Evolutionary conservation across 352 stramenopile species (phyloP).

Genomic region (Phytopythium helicoides): DNA sequence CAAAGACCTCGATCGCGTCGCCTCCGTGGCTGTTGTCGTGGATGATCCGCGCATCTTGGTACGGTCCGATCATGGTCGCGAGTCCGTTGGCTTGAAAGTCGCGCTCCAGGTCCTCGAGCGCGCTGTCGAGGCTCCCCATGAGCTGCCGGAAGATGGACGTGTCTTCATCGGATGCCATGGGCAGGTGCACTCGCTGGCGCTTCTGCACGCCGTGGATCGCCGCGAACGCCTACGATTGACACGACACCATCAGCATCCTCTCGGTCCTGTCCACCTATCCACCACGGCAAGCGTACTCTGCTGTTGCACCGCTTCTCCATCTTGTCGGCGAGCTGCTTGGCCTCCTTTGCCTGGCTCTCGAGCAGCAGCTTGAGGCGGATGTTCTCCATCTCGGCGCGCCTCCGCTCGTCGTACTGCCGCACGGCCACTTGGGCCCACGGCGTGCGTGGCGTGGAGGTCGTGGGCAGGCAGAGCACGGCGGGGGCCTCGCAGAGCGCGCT

Average conservation of each 20-base stretch:
- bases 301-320: constrained; percentile 22
- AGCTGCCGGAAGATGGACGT: constrained; percentile 19
- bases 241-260: too few species aligned
- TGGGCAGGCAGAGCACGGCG: too few species aligned
- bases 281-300: too few species aligned
- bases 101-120: constrained; percentile 19
- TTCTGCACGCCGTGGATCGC: too few species aligned
- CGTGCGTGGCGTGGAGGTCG: not conserved
- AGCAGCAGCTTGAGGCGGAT: constrained; percentile 31
- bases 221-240: too few species aligned
- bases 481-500: too few species aligned
- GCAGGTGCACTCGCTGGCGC: too few species aligned
- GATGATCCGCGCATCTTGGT: constrained; percentile 25
- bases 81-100: constrained; percentile 25
- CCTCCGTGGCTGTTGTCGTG: constrained; percentile 13
- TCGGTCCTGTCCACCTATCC: too few species aligned
- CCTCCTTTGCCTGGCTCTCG: constrained; percentile 42
- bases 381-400: constrained; percentile 26
- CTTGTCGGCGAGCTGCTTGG: constrained; percentile 37
- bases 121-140: constrained; percentile 18
- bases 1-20: constrained; percentile 28
- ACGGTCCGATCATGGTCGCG: constrained; percentile 16
- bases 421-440: not conserved
- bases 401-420: constrained; percentile 6
- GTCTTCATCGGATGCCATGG: constrained; percentile 6